Percentiles rank a stretch among this genome's conserved stretches.
Conservation (phyloP, 495 filamentous ascomycete genomes). For the Aspergillus nidulans region DNA sequence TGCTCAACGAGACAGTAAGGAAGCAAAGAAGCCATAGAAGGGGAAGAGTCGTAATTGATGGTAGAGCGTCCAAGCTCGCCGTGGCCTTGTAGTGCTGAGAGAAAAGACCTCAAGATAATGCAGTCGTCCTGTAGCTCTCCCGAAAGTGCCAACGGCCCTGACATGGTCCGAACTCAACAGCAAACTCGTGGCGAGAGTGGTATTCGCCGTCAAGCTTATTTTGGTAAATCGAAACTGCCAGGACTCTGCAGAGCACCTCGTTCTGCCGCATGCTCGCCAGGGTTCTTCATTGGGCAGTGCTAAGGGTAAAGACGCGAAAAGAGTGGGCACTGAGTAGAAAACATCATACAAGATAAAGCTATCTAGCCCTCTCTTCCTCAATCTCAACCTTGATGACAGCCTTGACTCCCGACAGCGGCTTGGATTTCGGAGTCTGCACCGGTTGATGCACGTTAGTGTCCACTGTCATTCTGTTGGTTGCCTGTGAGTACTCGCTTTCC, state of each 20-base stretch:
- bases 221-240: slow-evolving; percentile 22
- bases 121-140: slow-evolving; percentile 1
- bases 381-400: not conserved
- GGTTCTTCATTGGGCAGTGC: slow-evolving; percentile 20
- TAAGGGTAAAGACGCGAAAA: slow-evolving; percentile 20
- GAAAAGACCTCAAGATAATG: not conserved
- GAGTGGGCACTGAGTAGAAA: slow-evolving; percentile 18
- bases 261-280: slow-evolving; percentile 23
- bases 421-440: slow-evolving; percentile 16
- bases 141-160: slow-evolving; percentile 26
- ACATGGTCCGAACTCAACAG: slow-evolving; percentile 28
- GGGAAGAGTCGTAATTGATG: not conserved
- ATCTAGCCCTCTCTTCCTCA: slow-evolving; percentile 20
- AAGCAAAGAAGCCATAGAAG: not conserved
- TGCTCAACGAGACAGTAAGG: not conserved
- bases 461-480: not conserved
- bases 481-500: not conserved
- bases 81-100: slow-evolving; percentile 22
- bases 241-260: slow-evolving; percentile 23
- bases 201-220: slow-evolving; percentile 24
- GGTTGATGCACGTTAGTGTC: slow-evolving; percentile 18
- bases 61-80: slow-evolving; percentile 29
- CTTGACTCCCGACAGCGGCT: slow-evolving; percentile 11
- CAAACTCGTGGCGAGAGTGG: slow-evolving; percentile 35
- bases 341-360: slow-evolving; percentile 20